Conservation (phyloP, 352 stramenopile genomes). For the Pythium rishiriense region DNA sequence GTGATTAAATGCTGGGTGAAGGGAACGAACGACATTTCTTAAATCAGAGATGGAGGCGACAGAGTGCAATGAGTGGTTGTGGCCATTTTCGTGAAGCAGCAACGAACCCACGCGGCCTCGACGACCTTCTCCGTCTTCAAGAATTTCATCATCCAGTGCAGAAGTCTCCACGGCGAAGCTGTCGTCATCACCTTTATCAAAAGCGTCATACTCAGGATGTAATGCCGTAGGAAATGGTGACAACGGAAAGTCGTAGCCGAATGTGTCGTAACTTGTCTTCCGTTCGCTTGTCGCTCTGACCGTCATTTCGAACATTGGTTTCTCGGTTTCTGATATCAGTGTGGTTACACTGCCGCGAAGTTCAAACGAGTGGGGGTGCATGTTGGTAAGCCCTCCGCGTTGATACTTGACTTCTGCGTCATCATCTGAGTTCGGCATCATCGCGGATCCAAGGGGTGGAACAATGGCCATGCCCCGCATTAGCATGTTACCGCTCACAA, state of each 20-base stretch:
- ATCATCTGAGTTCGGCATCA: slow-evolving; percentile 27
- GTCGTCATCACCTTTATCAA: slow-evolving; percentile 15
- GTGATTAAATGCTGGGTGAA: slow-evolving; percentile 1
- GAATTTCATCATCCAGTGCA: slow-evolving; percentile 1
- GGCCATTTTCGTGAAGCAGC: slow-evolving; percentile 23
- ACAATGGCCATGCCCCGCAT: slow-evolving; percentile 41
- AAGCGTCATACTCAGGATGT: slow-evolving; percentile 22
- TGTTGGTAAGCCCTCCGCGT: not conserved
- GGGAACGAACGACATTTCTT: slow-evolving; percentile 46
- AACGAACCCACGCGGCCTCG: slow-evolving; percentile 12
- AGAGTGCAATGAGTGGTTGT: slow-evolving; percentile 21
- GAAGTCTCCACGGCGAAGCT: slow-evolving; percentile 8
- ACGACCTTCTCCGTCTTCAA: slow-evolving; percentile 15
- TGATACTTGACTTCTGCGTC: not conserved
- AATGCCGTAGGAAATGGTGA: slow-evolving; percentile 11
- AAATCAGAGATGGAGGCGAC: slow-evolving; percentile 20
- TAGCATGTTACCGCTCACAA: slow-evolving; percentile 18
- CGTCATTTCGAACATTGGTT: slow-evolving; percentile 8
- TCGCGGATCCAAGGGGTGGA: slow-evolving; percentile 32
- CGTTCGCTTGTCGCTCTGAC: not conserved
- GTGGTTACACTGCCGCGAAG: slow-evolving; percentile 2
- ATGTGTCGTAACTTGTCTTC: slow-evolving; percentile 20
- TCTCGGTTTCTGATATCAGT: not conserved
- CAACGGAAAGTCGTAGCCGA: slow-evolving; percentile 20
- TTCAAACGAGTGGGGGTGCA: slow-evolving; percentile 6